Evolutionary conservation across 352 stramenopile species (phyloP).

Genomic region (Phytophthora europaea): DNA sequence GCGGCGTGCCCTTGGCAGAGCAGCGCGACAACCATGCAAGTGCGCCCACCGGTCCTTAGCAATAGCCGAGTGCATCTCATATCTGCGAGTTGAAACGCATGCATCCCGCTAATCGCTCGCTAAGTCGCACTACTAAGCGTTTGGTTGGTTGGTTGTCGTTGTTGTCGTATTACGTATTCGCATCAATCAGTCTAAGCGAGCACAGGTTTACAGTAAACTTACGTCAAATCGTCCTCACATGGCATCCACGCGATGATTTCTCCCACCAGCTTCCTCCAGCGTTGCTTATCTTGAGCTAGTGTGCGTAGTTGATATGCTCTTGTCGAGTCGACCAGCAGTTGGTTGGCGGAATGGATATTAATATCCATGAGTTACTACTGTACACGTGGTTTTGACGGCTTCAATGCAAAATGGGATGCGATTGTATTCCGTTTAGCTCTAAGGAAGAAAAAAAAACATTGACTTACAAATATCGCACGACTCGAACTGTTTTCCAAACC

Average conservation of each 20-base stretch:
- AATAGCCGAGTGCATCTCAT: not conserved
- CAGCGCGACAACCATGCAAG: not conserved
- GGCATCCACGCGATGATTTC: too few species aligned
- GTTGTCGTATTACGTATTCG: too few species aligned
- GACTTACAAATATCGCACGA: conserved; percentile 32
- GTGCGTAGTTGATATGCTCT: too few species aligned
- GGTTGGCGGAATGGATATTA: not conserved
- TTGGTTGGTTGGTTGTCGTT: not conserved
- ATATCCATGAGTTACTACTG: too few species aligned
- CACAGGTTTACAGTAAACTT: too few species aligned
- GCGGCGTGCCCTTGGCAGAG: too few species aligned
- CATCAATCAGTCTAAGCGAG: too few species aligned
- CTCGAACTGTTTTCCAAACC: conserved; percentile 7
- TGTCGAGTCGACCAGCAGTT: too few species aligned
- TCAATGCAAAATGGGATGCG: conserved; percentile 23
- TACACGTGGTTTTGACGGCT: not conserved
- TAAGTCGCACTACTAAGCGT: conserved; percentile 3
- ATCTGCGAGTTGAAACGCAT: conserved; percentile 17
- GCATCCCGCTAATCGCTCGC: conserved; percentile 2
- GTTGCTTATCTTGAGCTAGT: too few species aligned
- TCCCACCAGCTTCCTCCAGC: too few species aligned
- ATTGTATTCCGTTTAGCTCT: conserved; percentile 32
- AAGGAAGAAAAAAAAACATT: conserved; percentile 12
- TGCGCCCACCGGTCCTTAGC: conserved; percentile 4
- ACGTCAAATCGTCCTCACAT: too few species aligned